Base-by-base conservation (phyloP, 108 stramenopile genomes). In the Cyclotella baltica region DNA sequence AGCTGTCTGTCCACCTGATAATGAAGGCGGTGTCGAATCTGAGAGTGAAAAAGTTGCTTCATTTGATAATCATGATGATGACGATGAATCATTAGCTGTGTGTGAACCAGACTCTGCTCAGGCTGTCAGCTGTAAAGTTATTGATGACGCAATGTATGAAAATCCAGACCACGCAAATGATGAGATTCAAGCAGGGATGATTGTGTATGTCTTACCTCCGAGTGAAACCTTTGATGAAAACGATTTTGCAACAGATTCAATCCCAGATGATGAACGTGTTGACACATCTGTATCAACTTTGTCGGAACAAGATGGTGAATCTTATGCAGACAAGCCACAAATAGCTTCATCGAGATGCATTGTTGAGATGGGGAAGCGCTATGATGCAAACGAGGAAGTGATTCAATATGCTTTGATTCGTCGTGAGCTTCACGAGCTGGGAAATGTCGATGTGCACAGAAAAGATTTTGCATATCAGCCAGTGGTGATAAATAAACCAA, bases 401-500 rank as follows among this genome's bases (percentile, higher is more conserved):
- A 37, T 71, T 23, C 80, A 75, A 51, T 81, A 81, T 51, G 53
- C 64, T 20, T 71, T 81, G 34, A 19, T 81, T 28, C 62, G 36
- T 34, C 69, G 63, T 4, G 69, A 71, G 46, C n/a, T 23, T 3
- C 47, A 69, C 25, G 77, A 71, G 29, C 31, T 81, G n/a, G 80
- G 80, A 4, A 71, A 71, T 66, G 51, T 81, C 6, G 80, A 75
- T 69, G 64, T 81, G 47, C 80, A 81, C 36, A 57, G 50, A 48
- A 70, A 48, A 22, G 80, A 81, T 36, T 81, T 75, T 66, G 80
- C 80, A 0, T 81, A 81, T 51, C 68, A 75, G 65, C 74, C 80
- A 16, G 80, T 81, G 52, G 62, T 48, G 0, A 30, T 64, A 3
- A 64, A 43, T 6, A 38, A 43, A 23, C 63, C 8, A 10, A 64